phyloP scores from a whole-genome alignment of 2,329 filamentous ascomycete species.

The Coniochaeta sp. region DNA sequence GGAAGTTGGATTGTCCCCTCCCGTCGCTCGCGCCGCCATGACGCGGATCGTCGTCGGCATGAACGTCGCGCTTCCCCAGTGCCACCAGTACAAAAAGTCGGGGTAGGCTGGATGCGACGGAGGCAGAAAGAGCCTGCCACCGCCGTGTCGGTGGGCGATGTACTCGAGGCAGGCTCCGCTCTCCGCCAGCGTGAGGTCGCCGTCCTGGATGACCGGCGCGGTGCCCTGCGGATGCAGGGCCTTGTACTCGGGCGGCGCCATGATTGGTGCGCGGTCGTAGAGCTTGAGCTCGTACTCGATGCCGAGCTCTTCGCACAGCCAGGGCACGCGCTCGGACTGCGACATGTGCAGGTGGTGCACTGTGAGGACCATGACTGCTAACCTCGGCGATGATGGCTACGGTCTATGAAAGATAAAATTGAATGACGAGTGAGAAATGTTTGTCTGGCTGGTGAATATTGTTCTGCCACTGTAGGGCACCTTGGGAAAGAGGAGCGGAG shows the following conservation, averaged over 20 bases:
- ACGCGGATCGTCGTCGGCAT: slow-evolving; percentile 27
- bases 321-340: slow-evolving; percentile 57
- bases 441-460: too few species aligned
- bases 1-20: slow-evolving; percentile 6
- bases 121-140: slow-evolving; percentile 37
- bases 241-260: slow-evolving; percentile 30
- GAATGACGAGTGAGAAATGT: not conserved
- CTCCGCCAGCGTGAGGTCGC: slow-evolving; percentile 47
- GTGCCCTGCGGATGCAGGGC: slow-evolving; percentile 41
- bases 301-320: slow-evolving; percentile 57
- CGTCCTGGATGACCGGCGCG: slow-evolving; percentile 54
- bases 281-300: slow-evolving; percentile 37
- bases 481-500: not conserved
- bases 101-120: slow-evolving; percentile 42
- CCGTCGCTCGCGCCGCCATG: slow-evolving; percentile 25
- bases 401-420: not conserved
- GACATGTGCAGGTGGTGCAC: slow-evolving; percentile 49
- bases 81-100: slow-evolving; percentile 59
- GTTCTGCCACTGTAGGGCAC: not conserved
- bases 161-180: slow-evolving; percentile 55
- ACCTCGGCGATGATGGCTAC: not conserved
- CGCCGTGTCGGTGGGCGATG: slow-evolving; percentile 45
- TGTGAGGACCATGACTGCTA: slow-evolving; percentile 19
- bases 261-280: slow-evolving; percentile 22
- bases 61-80: slow-evolving; percentile 44